phyloP scores from a whole-genome alignment of 768 basidiomycete genomes.

The Arthromyces matolae region DNA sequence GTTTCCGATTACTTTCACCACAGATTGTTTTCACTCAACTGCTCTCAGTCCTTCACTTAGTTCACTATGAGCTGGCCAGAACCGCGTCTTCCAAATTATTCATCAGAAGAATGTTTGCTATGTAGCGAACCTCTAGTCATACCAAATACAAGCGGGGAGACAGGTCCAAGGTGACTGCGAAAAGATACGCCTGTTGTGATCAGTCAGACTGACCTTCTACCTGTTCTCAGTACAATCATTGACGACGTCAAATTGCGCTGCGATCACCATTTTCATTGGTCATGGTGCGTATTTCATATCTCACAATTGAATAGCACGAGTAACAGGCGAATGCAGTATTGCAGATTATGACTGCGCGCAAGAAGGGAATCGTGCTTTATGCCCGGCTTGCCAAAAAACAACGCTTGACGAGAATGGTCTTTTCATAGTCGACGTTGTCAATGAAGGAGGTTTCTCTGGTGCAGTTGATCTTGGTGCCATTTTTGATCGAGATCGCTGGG shows the following conservation, averaged over 20 bases:
- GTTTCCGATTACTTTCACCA: background rate
- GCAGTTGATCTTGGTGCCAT: slow-evolving; percentile 10
- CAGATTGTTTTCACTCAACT: background rate
- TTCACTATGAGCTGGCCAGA: slow-evolving; percentile 4
- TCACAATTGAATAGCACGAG: background rate
- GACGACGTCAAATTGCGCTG: slow-evolving; percentile 11
- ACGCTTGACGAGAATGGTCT: slow-evolving; percentile 5
- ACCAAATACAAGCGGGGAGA: slow-evolving; percentile 6
- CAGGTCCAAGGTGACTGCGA: slow-evolving; percentile 5
- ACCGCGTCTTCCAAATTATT: slow-evolving; percentile 7
- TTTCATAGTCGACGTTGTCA: slow-evolving; percentile 6
- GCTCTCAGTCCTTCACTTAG: background rate
- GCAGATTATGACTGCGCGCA: slow-evolving; percentile 11
- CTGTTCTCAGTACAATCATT: slow-evolving; percentile 4
- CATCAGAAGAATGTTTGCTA: slow-evolving; percentile 9
- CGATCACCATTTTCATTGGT: slow-evolving; percentile 11
- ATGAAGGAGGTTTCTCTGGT: slow-evolving; percentile 12
- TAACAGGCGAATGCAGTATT: slow-evolving; percentile 1
- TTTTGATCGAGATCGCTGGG: slow-evolving; percentile 10
- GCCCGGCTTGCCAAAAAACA: slow-evolving; percentile 8
- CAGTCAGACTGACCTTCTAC: background rate
- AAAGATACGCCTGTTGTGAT: background rate
- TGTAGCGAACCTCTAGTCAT: slow-evolving; percentile 6
- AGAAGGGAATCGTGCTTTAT: slow-evolving; percentile 6
- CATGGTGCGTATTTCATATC: slow-evolving; percentile 2